Evolutionary conservation across 257 asterid species (phyloP), one percentile per base, ranked within the genome.

Genomic region (Cynanchum wilfordii): DNA sequence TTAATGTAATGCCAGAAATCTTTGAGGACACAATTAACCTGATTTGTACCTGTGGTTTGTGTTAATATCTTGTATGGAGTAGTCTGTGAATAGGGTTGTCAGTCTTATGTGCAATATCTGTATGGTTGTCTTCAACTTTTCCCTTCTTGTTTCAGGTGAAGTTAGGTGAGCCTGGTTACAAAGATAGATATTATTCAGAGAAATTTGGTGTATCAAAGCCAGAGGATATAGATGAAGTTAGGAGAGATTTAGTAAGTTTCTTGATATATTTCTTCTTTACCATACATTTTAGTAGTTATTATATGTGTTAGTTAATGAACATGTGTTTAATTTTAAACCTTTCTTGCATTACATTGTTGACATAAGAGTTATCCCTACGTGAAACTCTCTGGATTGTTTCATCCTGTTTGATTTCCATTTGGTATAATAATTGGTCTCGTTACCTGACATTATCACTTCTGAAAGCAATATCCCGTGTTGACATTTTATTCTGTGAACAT

Each of bases 91-190:
- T 74, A 38, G 72, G 52, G 20, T 58, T 8, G 10, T 52, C 5
- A 63, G 17, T 36, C 68, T 20, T 77, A 47, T 10, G 20, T 33
- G 60, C 6, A 59, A 24, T 24, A 40, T 70, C 52, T 66, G 8
- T 29, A 10, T 42, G 55, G 30, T 7, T 42, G 60, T 72, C 11
- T 55, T 60, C 56, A 57, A 60, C 58, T 47, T 56, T 29, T 65
- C 64, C 19, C 40, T 27, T 49, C 55, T 36, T 2, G 24, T 72
- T 66, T 75, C 90, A 94, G 99, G 89, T 94, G 78, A 89, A 82
- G 78, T 81, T 94, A 69, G 98, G 99, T 76, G 97, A 91, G 82
- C 99, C 97, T 70, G 99, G 99, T 81, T 94, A 91, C 83, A 91
- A 87, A 77, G 99, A 89, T 69, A 89, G 99, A 78, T 94, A 94